Evolutionary conservation across 2,329 filamentous ascomycete species (phyloP).

Genomic region (Aspergillus hortae): DNA sequence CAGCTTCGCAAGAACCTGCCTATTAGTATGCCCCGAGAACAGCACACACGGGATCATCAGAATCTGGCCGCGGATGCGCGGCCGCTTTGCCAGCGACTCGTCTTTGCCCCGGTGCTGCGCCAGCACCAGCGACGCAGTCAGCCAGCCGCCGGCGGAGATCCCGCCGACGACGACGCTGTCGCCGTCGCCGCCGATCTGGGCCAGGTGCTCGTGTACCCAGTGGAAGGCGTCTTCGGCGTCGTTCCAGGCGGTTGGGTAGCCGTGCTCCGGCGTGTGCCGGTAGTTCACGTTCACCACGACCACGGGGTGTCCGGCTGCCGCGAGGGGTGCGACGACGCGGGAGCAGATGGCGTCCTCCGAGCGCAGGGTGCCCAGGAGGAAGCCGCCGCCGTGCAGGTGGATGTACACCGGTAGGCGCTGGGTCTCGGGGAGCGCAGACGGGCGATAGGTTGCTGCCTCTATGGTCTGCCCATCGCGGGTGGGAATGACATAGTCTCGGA

Average conservation of each 20-base stretch:
- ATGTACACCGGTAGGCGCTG: conserved; percentile 48
- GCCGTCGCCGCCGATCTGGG: conserved; percentile 37
- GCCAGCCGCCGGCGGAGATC: conserved; percentile 46
- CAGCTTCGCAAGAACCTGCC: conserved; percentile 32
- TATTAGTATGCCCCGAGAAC: conserved; percentile 29
- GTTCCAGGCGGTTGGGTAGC: conserved; percentile 51
- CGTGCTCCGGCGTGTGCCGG: conserved; percentile 54
- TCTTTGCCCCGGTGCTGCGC: conserved; percentile 35
- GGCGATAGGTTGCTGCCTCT: conserved; percentile 48
- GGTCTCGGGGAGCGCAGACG: conserved; percentile 25
- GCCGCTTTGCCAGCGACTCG: conserved; percentile 14
- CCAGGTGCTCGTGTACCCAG: conserved; percentile 50
- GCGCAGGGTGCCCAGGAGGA: conserved; percentile 52
- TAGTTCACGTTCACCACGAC: conserved; percentile 57
- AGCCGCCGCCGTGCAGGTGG: conserved; percentile 56
- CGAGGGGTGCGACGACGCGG: conserved; percentile 39
- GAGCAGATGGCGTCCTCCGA: conserved; percentile 54
- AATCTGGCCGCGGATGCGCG: conserved; percentile 48
- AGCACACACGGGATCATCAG: conserved; percentile 51
- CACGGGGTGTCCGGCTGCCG: conserved; percentile 22
- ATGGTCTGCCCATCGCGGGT: conserved; percentile 46
- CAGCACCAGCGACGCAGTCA: conserved; percentile 42
- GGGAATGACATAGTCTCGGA: conserved; percentile 36
- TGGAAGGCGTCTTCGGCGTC: conserved; percentile 54
- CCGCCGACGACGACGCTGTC: conserved; percentile 46